Evolutionary conservation across 1,284 basidiomycete genomes (phyloP).

Genomic region (Dichomitus squalens): DNA sequence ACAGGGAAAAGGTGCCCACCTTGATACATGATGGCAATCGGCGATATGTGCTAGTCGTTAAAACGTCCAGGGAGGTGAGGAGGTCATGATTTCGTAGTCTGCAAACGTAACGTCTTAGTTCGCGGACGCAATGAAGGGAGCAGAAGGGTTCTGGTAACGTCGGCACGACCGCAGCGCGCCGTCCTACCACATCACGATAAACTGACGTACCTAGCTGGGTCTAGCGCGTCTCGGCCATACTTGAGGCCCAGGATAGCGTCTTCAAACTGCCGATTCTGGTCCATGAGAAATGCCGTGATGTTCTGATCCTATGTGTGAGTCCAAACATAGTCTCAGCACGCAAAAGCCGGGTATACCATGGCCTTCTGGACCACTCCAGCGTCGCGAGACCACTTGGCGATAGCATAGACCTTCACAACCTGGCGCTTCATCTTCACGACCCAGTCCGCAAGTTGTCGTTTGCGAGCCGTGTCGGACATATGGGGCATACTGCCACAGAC

Average conservation of each 20-base stretch:
- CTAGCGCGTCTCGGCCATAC: slow-evolving; percentile 65
- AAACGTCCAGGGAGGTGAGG: slow-evolving; percentile 85
- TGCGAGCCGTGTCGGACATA: slow-evolving; percentile 80
- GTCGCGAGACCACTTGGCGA: slow-evolving; percentile 82
- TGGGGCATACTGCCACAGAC: slow-evolving; percentile 67
- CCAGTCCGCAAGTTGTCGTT: slow-evolving; percentile 83
- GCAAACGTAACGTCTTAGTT: neutral
- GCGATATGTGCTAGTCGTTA: slow-evolving; percentile 82
- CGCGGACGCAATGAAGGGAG: too few species aligned
- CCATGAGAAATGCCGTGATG: slow-evolving; percentile 81
- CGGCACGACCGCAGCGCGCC: too few species aligned
- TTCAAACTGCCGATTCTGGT: slow-evolving; percentile 83
- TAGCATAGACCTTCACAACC: slow-evolving; percentile 86
- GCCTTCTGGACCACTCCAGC: slow-evolving; percentile 80
- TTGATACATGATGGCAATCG: slow-evolving; percentile 79
- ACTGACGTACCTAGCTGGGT: slow-evolving; percentile 60
- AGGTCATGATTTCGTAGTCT: slow-evolving; percentile 89
- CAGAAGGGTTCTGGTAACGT: too few species aligned
- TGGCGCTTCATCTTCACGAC: slow-evolving; percentile 88
- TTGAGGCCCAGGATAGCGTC: slow-evolving; percentile 66
- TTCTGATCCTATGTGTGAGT: slow-evolving; percentile 50
- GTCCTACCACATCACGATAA: too few species aligned
- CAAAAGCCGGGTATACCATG: slow-evolving; percentile 56
- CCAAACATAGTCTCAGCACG: neutral
- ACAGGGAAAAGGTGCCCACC: slow-evolving; percentile 41